Evolutionary conservation across 2,329 filamentous ascomycete genomes (phyloP), one percentile per base, ranked within the genome.

Genomic region (Colletotrichum sp.): DNA sequence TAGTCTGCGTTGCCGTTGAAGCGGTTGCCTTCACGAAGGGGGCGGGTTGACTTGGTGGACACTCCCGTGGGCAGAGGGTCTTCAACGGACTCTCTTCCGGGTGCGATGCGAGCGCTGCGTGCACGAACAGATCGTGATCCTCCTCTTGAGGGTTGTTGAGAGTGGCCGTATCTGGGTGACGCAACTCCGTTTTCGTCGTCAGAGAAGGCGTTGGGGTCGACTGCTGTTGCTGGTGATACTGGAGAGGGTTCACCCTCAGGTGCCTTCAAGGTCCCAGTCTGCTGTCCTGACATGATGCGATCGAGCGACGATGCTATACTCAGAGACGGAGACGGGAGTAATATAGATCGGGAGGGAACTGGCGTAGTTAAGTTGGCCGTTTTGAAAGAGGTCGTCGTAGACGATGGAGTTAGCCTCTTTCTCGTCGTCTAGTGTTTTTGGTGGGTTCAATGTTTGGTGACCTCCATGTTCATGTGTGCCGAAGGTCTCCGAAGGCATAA

Each of bases 201-300:
- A 15, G 69, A 76, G 60, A 67, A 74, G 26, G 36, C 67, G 69
- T 73, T 76, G 13, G 65, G 65, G n/a, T 77, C 76, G 15, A 77
- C 69, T 34, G 74, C 76, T 62, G 76, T 76, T 68, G 76, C 74
- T 74, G 76, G 74, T 36, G 76, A 73, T 63, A 60, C 69, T 30
- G 76, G 76, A 15, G 76, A 73, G 18, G 74, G 76, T 26, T 70
- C 63, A 59, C 65, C 72, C 59, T 77, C 73, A 5, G 70, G 70
- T 39, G 44, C 74, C 32, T 76, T 76, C 44, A 76, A n/a, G 21
- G 49, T 49, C 34, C 60, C 74, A 18, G 73, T 69, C 76, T 71
- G 74, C 24, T 77, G 70, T 12, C 62, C 74, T 36, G 76, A 76
- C 76, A 77, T 77, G 69, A 74, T 77, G 66, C 62, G 62, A 32